These are phyloP conservation scores for Curvularia verruculosa DNA, from an alignment of 2,329 filamentous ascomycete species.

Conservation along the genomic window DNA sequence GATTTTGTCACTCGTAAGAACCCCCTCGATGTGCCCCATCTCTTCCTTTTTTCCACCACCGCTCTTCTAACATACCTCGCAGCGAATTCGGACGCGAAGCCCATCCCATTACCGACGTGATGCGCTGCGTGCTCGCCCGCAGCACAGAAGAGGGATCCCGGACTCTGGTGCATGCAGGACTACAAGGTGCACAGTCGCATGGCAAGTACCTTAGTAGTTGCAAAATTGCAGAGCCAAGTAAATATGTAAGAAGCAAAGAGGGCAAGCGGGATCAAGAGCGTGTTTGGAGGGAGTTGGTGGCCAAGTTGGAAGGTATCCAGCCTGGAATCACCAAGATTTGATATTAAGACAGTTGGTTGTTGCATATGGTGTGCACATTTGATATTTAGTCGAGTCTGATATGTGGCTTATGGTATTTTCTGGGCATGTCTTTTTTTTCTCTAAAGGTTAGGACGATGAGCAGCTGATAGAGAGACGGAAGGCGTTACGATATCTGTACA, in stretches of 20 bases:
- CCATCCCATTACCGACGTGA: conserved; percentile 12
- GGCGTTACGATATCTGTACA: not conserved
- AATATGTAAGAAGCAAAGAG: conserved; percentile 46
- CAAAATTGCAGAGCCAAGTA: conserved; percentile 33
- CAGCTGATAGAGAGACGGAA: no score
- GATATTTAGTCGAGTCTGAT: not conserved
- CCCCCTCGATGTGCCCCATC: not conserved
- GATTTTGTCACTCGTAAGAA: conserved; percentile 41
- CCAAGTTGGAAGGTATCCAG: conserved; percentile 48
- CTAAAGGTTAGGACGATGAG: not conserved
- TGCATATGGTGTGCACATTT: not conserved
- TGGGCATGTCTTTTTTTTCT: not conserved
- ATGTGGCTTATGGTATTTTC: not conserved
- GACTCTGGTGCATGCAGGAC: conserved; percentile 50
- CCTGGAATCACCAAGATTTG: conserved; percentile 34
- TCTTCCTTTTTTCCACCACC: not conserved
- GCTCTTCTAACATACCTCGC: not conserved
- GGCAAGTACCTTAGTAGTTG: conserved; percentile 51
- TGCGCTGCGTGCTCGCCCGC: conserved; percentile 39
- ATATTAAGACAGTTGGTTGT: not conserved
- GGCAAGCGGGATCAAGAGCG: conserved; percentile 45
- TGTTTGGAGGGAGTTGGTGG: conserved; percentile 51
- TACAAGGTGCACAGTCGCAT: conserved; percentile 46
- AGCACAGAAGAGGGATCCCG: conserved; percentile 51
- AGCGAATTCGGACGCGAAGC: conserved; percentile 34